Base-by-base conservation (phyloP, 2,329 filamentous ascomycete genomes). In the Aspergillus ochraceus region DNA sequence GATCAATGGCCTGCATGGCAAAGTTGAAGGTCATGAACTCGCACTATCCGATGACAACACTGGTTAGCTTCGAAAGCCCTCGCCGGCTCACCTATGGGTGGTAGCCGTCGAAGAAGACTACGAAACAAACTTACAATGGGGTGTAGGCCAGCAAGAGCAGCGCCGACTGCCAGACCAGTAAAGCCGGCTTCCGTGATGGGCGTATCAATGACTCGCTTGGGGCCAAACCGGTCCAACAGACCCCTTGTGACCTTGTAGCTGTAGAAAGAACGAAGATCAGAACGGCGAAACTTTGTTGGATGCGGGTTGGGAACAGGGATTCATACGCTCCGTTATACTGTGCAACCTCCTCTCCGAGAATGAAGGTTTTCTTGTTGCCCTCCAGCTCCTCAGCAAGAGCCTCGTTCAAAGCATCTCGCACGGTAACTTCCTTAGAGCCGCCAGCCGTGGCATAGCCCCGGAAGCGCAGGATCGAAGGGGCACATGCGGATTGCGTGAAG, bases 1-100 rank as follows among this genome's bases (percentile, higher is more conserved):
- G 95, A 79, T 99, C 95, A 80, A 99, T 99, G 77, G 95, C 92
- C 84, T 99, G 95, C 95, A 99, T 99, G 79, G 95, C 94, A 77
- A 98, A 98, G 87, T 99, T 99, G 88, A 97, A 98, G 74, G 95
- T 99, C 95, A 99, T 99, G 86, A 99, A 99, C 84, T 99, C 95
- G 86, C 90, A 95, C 91, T 95, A 64, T 3, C 63, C 50, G 20
- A 46, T 19, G 26, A 39, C 50, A 20, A 49, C 30, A 39, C 52
- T 42, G n/a, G 26, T 58, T 29, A 52, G 55, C 22, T n/a, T 29
- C 17, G 17, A n/a, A 8, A 42, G 1, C 14, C 8, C 17, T 42
- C 36, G 14, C 17, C 36, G 36, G 14, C 11, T 4, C 11, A 42
- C 1, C 6, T 14, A n/a, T 42, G 14, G 17, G 36, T n/a, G 4